These are phyloP conservation scores for Leptodontidium sp. DNA, from an alignment of 2,329 filamentous ascomycete genomes.

Conservation along the genomic window DNA sequence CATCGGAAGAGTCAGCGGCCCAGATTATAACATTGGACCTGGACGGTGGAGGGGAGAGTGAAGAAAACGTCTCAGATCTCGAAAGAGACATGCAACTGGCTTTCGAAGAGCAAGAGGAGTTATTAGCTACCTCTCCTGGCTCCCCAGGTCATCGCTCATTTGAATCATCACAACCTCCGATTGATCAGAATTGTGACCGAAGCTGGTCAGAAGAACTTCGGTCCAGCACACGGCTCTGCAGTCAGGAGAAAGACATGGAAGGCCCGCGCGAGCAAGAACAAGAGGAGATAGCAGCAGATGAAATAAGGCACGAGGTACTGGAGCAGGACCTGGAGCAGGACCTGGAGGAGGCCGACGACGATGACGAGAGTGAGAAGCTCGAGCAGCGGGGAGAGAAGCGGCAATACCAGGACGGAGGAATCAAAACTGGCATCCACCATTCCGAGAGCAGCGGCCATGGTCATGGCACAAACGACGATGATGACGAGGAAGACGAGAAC, in stretches of 20 bases:
- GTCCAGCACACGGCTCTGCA: conserved; percentile 20
- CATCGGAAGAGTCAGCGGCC: conserved; percentile 15
- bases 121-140: conserved; percentile 14
- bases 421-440: too few relatives aligned
- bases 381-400: conserved; percentile 21
- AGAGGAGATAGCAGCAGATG: conserved; percentile 23
- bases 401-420: conserved; percentile 14
- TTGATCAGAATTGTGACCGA: conserved; percentile 24
- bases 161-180: conserved; percentile 21
- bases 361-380: conserved; percentile 13
- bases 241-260: conserved; percentile 24
- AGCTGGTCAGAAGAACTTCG: conserved; percentile 23
- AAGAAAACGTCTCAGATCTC: conserved; percentile 21
- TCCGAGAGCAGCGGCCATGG: too few relatives aligned
- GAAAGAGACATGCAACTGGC: conserved; percentile 13
- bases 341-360: conserved; percentile 14
- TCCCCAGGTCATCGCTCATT: conserved; percentile 11
- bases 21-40: conserved; percentile 11
- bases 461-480: too few relatives aligned
- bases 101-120: conserved; percentile 1
- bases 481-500: too few relatives aligned
- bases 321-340: not conserved
- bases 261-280: conserved; percentile 18
- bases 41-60: conserved; percentile 20
- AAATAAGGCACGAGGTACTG: not conserved